A percentile compares a stretch with the other conserved stretches of the same genome.
phyloP scores from a whole-genome alignment of 1,139 yeast genomes.

The Suhomyces terraborum region DNA sequence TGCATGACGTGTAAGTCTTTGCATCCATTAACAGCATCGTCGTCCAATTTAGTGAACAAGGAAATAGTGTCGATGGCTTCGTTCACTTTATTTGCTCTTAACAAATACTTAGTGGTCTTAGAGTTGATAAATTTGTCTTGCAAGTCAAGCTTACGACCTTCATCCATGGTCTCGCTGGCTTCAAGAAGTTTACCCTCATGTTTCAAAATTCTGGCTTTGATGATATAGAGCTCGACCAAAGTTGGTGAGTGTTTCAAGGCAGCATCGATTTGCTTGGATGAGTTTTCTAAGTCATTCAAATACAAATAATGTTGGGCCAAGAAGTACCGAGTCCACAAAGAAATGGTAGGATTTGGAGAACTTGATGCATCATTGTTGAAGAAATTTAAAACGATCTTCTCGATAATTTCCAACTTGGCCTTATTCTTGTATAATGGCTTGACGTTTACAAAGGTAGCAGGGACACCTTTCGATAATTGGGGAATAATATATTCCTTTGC shows the following conservation, averaged over 20 bases:
- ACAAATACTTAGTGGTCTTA: conserved; percentile 78
- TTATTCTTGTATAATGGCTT: conserved; percentile 70
- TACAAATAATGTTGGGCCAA: conserved; percentile 78
- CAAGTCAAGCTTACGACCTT: conserved; percentile 74
- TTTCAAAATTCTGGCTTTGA: conserved; percentile 79
- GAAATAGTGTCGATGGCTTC: conserved; percentile 76
- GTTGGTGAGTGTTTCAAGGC: conserved; percentile 81
- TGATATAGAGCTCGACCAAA: conserved; percentile 74
- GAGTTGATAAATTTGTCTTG: conserved; percentile 93
- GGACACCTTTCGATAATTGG: conserved; percentile 79
- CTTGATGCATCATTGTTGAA: conserved; percentile 31
- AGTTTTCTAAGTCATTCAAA: conserved; percentile 51
- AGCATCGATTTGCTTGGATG: conserved; percentile 56
- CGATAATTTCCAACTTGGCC: conserved; percentile 52
- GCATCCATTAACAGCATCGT: conserved; percentile 71
- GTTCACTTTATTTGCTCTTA: conserved; percentile 78
- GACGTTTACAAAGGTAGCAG: conserved; percentile 84
- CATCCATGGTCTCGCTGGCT: conserved; percentile 69
- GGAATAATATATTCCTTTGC: conserved; percentile 55
- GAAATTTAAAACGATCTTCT: conserved; percentile 55
- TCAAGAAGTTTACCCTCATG: conserved; percentile 60
- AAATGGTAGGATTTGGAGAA: conserved; percentile 49
- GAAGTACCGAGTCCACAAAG: conserved; percentile 78
- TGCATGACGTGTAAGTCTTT: conserved; percentile 88
- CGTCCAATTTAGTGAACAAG: conserved; percentile 82